Percentiles rank a stretch among this genome's conserved stretches.
phyloP scores from a whole-genome alignment of 1,284 basidiomycete species.

The Ganoderma lingzhi region DNA sequence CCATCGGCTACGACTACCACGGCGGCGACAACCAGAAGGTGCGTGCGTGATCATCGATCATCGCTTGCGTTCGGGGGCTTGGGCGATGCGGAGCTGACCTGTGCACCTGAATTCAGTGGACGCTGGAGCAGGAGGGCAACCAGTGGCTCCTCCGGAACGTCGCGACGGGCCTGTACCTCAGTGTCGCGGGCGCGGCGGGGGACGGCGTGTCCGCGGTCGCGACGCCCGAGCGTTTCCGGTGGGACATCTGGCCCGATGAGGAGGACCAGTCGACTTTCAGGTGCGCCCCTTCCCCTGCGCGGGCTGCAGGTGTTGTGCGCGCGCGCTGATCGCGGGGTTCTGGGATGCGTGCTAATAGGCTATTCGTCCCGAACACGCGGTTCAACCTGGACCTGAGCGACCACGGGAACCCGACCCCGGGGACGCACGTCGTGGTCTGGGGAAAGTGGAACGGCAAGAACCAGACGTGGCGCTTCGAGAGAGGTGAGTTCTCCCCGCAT shows the following conservation, averaged over 20 bases:
- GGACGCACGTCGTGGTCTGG: background rate
- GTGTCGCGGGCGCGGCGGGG: background rate
- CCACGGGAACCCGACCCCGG: background rate
- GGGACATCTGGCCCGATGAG: background rate
- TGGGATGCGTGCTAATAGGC: background rate
- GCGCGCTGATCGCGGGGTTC: background rate
- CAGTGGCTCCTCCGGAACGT: background rate
- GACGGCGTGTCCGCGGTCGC: background rate
- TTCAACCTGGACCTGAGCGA: conserved; percentile 1
- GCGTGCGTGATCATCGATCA: too few relatives aligned
- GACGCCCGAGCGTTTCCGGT: background rate
- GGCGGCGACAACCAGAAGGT: conserved; percentile 58
- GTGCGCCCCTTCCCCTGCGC: background rate
- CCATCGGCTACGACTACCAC: conserved; percentile 57
- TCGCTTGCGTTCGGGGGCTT: too few relatives aligned
- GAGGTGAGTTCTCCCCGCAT: background rate
- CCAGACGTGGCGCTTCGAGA: conserved; percentile 1
- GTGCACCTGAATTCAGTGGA: background rate
- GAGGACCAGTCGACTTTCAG: background rate
- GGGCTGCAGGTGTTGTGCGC: background rate
- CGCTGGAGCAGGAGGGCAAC: background rate
- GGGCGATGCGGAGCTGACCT: too few relatives aligned
- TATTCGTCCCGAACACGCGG: background rate
- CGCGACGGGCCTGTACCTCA: background rate
- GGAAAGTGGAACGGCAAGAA: background rate